Evolutionary conservation across 306 rosid genomes (phyloP).

Genomic region (Cyclanthera cordifolia): DNA sequence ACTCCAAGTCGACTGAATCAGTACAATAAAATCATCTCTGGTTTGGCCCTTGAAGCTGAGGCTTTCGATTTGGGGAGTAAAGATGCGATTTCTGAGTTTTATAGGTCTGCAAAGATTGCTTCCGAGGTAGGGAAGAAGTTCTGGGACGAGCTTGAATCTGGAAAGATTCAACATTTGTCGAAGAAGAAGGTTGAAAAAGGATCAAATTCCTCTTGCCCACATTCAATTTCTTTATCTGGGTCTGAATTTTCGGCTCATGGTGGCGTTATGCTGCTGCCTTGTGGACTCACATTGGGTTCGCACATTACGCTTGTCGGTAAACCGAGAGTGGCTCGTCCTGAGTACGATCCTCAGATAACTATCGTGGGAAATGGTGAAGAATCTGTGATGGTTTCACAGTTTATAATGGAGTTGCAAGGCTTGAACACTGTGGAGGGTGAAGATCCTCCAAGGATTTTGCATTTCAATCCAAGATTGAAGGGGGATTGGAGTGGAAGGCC

Average conservation of each 20-base stretch:
- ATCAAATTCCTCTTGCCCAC: conserved; percentile 36
- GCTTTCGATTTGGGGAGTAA: conserved; percentile 23
- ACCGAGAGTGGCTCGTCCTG: conserved; percentile 37
- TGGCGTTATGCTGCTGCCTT: conserved; percentile 54
- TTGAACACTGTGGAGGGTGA: conserved; percentile 75
- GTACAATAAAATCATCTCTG: conserved; percentile 29
- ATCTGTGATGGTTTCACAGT: conserved; percentile 46
- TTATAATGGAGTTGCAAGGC: conserved; percentile 76
- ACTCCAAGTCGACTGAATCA: conserved; percentile 30
- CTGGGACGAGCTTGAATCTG: conserved; percentile 49
- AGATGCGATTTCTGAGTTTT: conserved; percentile 33
- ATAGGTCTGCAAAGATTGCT: conserved; percentile 50
- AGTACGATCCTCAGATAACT: conserved; percentile 25
- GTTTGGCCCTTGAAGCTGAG: conserved; percentile 32
- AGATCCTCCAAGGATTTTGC: conserved; percentile 82
- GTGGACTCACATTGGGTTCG: conserved; percentile 86
- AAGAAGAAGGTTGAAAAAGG: conserved; percentile 19
- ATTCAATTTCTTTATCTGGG: conserved; percentile 48
- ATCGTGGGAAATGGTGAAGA: conserved; percentile 25
- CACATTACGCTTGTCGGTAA: conserved; percentile 63
- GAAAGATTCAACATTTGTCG: conserved; percentile 5
- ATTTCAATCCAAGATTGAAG: conserved; percentile 73
- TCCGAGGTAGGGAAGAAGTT: conserved; percentile 38
- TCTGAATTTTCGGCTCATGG: conserved; percentile 32
- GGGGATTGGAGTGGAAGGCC: conserved; percentile 96